These are phyloP conservation scores for Solanum peruvianum DNA, from an alignment of 257 asterid genomes.

Conservation along the genomic window DNA sequence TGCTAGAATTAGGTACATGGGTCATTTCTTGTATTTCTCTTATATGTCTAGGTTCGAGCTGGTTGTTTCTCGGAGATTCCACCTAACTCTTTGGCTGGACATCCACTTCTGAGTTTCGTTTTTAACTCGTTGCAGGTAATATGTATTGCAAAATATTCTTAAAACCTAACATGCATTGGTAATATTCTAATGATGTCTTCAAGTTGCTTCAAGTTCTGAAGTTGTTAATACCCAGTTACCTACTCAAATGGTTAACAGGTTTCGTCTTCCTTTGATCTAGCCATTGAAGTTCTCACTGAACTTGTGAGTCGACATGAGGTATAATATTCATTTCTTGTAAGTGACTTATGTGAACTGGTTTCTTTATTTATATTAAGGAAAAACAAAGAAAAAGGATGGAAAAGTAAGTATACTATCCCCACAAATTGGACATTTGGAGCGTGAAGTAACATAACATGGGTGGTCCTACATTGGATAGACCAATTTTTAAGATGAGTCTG, in stretches of 20 bases:
- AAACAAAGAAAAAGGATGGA: neutral
- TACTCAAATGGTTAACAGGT: conserved; percentile 25
- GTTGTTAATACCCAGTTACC: neutral
- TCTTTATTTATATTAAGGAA: neutral
- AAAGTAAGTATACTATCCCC: neutral
- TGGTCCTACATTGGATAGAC: neutral
- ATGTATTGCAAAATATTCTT: neutral
- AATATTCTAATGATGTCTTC: neutral
- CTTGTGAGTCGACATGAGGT: conserved; percentile 81
- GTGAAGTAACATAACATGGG: neutral
- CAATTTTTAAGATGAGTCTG: neutral
- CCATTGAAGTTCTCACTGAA: conserved; percentile 75
- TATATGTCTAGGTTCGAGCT: conserved; percentile 63
- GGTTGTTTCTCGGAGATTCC: conserved; percentile 80
- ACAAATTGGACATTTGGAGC: neutral
- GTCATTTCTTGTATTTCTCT: neutral
- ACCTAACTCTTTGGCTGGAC: conserved; percentile 46
- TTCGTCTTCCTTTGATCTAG: conserved; percentile 64
- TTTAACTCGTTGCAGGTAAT: conserved; percentile 71
- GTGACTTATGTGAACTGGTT: neutral
- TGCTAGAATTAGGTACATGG: neutral
- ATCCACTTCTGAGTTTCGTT: conserved; percentile 63
- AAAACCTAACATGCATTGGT: neutral
- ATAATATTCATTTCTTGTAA: conserved; percentile 7
- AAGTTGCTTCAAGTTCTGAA: neutral